A percentile compares a stretch with the other conserved stretches of the same genome.
phyloP scores from a whole-genome alignment of 345 rosid species.

The Salix brachista region DNA sequence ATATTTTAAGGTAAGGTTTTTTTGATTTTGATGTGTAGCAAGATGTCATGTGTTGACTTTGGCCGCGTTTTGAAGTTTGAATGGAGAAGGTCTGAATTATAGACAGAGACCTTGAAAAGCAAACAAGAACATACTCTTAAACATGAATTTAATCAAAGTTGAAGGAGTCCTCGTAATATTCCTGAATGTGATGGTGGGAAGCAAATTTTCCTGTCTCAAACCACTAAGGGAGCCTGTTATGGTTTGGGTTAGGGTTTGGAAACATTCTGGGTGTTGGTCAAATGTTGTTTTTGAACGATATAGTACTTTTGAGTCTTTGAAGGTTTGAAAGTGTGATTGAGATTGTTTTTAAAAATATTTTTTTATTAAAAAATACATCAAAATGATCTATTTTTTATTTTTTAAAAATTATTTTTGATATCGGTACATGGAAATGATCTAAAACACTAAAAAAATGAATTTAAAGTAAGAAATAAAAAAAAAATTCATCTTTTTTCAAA shows the following conservation, averaged over 20 bases:
- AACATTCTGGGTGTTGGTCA: background rate
- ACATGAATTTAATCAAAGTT: background rate
- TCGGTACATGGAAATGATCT: no score
- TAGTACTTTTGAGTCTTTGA: no score
- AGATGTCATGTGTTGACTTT: slow-evolving; percentile 7
- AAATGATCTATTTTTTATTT: no score
- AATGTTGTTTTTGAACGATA: no score
- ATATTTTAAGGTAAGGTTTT: background rate
- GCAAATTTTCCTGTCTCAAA: no score
- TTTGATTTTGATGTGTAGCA: background rate
- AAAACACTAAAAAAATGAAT: no score
- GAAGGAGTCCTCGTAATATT: background rate
- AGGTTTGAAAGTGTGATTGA: accelerated
- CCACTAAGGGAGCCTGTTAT: background rate
- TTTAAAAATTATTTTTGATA: no score
- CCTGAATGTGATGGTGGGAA: background rate
- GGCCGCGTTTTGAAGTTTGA: slow-evolving; percentile 19
- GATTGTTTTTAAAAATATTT: no score
- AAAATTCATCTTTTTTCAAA: no score
- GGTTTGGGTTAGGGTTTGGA: background rate
- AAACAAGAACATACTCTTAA: background rate
- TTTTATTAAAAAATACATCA: no score
- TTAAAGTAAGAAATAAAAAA: no score
- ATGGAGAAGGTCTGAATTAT: slow-evolving; percentile 4
- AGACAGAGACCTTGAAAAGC: background rate